Percentiles rank a stretch among this genome's conserved stretches.
Evolutionary conservation across 2,329 filamentous ascomycete species (phyloP).

Genomic region (Calonectria leucothoes): DNA sequence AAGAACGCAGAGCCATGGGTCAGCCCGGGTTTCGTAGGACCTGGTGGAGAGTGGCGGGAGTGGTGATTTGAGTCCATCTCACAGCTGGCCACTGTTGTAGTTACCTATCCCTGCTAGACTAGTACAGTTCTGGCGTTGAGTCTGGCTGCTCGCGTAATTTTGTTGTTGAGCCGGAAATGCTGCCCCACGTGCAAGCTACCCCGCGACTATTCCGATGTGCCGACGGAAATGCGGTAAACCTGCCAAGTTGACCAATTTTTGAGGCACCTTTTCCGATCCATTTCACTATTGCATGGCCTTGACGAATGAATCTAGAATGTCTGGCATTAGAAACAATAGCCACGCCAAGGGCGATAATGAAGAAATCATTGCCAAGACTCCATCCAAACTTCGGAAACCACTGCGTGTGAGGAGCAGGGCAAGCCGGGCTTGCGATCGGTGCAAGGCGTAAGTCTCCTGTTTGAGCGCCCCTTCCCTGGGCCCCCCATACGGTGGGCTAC

Average conservation of each 20-base stretch:
- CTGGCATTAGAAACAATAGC: background rate
- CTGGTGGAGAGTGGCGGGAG: constrained; percentile 24
- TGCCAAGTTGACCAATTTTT: background rate
- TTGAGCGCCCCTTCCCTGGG: background rate
- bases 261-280: constrained; percentile 1
- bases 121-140: background rate
- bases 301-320: background rate
- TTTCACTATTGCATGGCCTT: background rate
- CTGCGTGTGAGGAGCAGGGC: constrained; percentile 24
- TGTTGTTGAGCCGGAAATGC: background rate
- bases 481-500: background rate
- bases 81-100: background rate
- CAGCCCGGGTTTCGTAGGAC: constrained; percentile 38
- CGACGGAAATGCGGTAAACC: constrained; percentile 17
- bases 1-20: constrained; percentile 71
- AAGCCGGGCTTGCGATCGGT: constrained; percentile 40
- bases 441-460: constrained; percentile 33
- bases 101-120: background rate
- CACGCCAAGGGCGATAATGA: background rate
- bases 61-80: constrained; percentile 2
- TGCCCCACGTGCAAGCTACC: background rate
- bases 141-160: background rate
- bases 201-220: constrained; percentile 3
- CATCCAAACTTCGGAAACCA: constrained; percentile 11
- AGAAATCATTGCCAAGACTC: background rate